A percentile compares a stretch with the other conserved stretches of the same genome.
These are phyloP conservation scores for Jacaranda mimosifolia DNA, from an alignment of 257 asterid genomes.

Conservation along the genomic window DNA sequence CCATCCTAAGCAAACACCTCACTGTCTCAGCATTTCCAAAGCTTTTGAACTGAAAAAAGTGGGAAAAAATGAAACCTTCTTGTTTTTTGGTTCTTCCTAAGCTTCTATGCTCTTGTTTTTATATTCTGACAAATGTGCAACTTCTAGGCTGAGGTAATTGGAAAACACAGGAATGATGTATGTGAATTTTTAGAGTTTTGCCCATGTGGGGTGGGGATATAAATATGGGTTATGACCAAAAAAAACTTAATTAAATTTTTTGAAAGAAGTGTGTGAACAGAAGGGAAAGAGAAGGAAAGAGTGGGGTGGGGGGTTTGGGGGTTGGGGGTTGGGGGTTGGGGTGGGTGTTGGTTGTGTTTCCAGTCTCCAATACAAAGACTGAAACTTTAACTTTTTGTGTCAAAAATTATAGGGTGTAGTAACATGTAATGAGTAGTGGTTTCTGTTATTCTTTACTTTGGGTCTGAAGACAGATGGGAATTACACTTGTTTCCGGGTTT, in stretches of 20 bases:
- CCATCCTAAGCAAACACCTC: conserved; percentile 37
- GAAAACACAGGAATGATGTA: conserved; percentile 25
- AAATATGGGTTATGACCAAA: conserved; percentile 64
- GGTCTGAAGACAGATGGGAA: conserved; percentile 66
- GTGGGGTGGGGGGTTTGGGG: conserved; percentile 20
- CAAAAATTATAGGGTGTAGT: conserved; percentile 28
- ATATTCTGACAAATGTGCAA: conserved; percentile 63
- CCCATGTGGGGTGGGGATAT: conserved; percentile 70
- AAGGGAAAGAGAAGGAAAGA: not conserved
- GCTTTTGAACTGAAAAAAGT: conserved; percentile 34
- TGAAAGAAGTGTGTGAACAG: conserved; percentile 30
- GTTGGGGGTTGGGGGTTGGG: not conserved
- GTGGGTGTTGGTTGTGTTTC: conserved; percentile 50
- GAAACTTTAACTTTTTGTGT: conserved; percentile 69
- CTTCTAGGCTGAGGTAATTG: conserved; percentile 57
- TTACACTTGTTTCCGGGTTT: conserved; percentile 66
- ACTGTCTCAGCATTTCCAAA: conserved; percentile 58
- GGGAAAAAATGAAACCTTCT: conserved; percentile 1
- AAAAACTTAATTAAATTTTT: conserved; percentile 22
- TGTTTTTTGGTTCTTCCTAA: conserved; percentile 30
- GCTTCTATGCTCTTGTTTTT: conserved; percentile 54
- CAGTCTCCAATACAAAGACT: conserved; percentile 95
- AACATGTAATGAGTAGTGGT: conserved; percentile 1
- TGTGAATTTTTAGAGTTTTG: conserved; percentile 50
- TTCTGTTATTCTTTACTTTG: conserved; percentile 62